Conservation (phyloP, 2,329 filamentous ascomycete species). For the Cadophora sp. region DNA sequence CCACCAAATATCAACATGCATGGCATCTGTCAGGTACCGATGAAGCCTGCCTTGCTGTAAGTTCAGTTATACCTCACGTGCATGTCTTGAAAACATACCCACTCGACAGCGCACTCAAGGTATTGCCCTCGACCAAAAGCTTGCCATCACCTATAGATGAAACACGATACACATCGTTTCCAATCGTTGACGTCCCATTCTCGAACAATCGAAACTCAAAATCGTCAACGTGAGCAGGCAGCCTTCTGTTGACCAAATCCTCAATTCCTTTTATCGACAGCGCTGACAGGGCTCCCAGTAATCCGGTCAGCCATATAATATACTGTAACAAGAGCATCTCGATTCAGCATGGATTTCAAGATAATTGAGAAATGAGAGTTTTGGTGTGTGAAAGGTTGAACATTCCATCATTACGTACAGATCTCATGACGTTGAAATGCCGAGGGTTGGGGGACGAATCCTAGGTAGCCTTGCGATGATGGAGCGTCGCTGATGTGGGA, state of each 20-base stretch:
- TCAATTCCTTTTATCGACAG: slow-evolving; percentile 32
- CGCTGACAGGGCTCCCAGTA: not conserved
- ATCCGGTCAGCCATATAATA: not conserved
- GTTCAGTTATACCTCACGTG: not conserved
- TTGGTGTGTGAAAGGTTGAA: not conserved
- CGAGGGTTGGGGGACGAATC: not conserved
- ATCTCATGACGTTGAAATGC: not conserved
- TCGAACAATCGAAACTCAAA: slow-evolving; percentile 31
- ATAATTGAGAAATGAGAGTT: not conserved
- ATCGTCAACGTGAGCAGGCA: slow-evolving; percentile 32
- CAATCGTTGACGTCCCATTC: slow-evolving; percentile 15
- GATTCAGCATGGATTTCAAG: not conserved
- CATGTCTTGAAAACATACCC: slow-evolving; percentile 38
- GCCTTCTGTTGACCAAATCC: slow-evolving; percentile 30
- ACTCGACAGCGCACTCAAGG: slow-evolving; percentile 45
- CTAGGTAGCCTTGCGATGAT: not conserved
- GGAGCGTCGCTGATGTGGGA: not conserved
- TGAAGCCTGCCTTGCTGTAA: slow-evolving; percentile 44
- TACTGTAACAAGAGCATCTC: not conserved
- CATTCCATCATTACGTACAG: not conserved
- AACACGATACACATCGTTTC: slow-evolving; percentile 34
- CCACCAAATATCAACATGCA: slow-evolving; percentile 55
- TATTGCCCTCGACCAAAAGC: slow-evolving; percentile 45
- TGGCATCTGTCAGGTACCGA: slow-evolving; percentile 50
- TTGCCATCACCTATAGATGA: slow-evolving; percentile 37